A percentile compares a stretch with the other conserved stretches of the same genome.
These are phyloP conservation scores for Ilex asprella DNA, from an alignment of 257 asterid genomes.

Conservation along the genomic window DNA sequence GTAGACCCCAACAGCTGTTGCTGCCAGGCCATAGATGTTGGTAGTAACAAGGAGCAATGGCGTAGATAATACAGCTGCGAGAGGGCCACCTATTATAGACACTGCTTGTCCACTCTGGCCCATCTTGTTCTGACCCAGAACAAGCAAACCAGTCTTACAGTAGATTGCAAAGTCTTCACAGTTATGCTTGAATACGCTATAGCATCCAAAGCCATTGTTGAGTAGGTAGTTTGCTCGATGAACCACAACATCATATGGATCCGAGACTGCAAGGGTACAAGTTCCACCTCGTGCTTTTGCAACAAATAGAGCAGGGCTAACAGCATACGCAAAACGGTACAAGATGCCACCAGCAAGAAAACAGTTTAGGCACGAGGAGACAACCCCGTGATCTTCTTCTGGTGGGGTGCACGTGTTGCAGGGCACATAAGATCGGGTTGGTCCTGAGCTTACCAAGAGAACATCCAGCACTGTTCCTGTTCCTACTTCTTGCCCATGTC, in stretches of 20 bases:
- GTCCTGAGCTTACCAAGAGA: constrained; percentile 2
- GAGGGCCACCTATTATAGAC: background rate
- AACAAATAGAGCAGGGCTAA: background rate
- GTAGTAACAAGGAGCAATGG: background rate
- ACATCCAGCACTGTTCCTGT: background rate
- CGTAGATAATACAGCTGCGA: background rate
- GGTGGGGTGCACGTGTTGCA: background rate
- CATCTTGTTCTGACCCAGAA: background rate
- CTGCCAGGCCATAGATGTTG: background rate
- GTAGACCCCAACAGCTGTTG: background rate
- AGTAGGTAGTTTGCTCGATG: background rate
- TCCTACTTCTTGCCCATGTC: constrained; percentile 3
- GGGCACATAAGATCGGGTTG: background rate
- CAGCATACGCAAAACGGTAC: background rate
- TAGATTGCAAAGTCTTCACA: background rate
- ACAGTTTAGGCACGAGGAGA: background rate
- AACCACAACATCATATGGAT: background rate
- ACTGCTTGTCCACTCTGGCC: constrained; percentile 2
- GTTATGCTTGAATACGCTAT: background rate
- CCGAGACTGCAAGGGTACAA: background rate
- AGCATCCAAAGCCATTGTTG: background rate
- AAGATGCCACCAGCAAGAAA: background rate
- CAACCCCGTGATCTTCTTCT: background rate
- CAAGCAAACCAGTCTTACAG: background rate
- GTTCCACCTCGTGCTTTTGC: constrained; percentile 4